Evolutionary conservation across 2,329 filamentous ascomycete genomes (phyloP).

Genomic region (Penicillium verrucosum): DNA sequence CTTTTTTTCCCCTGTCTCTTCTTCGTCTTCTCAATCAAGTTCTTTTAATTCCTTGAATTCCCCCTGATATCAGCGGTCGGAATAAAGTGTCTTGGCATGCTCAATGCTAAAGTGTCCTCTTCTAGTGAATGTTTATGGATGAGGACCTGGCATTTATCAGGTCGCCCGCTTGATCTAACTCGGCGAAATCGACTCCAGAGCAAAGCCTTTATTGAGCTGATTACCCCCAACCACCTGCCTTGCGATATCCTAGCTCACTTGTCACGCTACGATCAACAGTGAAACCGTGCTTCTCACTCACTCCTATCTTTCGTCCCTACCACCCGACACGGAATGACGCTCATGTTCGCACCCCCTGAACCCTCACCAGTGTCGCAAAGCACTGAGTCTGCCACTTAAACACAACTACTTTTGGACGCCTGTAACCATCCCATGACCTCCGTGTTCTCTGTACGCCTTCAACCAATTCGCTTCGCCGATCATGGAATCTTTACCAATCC

Average conservation of each 20-base stretch:
- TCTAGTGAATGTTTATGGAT: not conserved
- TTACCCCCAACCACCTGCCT: not conserved
- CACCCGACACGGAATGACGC: conserved; percentile 29
- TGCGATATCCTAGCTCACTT: not conserved
- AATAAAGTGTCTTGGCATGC: not conserved
- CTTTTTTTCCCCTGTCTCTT: conserved; percentile 6
- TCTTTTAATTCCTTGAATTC: not conserved
- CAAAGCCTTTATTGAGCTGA: not conserved
- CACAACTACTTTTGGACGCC: not conserved
- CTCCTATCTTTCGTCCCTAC: not conserved
- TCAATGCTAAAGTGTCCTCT: not conserved
- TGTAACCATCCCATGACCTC: not conserved
- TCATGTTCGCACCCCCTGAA: conserved; percentile 17
- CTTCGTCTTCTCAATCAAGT: not conserved
- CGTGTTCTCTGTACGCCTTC: not conserved
- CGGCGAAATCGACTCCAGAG: not conserved
- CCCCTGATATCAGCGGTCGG: not conserved
- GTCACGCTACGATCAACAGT: not conserved
- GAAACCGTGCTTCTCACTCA: not conserved
- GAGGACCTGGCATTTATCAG: conserved; percentile 4
- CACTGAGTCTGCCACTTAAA: conserved; percentile 20
- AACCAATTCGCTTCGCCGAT: conserved; percentile 7
- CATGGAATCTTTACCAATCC: conserved; percentile 41
- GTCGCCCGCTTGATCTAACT: conserved; percentile 2
- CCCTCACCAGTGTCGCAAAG: conserved; percentile 22